Evolutionary conservation across 495 filamentous ascomycete genomes (phyloP), one percentile per base, ranked within the genome.

Genomic region (Staphylotrichum longicolle): DNA sequence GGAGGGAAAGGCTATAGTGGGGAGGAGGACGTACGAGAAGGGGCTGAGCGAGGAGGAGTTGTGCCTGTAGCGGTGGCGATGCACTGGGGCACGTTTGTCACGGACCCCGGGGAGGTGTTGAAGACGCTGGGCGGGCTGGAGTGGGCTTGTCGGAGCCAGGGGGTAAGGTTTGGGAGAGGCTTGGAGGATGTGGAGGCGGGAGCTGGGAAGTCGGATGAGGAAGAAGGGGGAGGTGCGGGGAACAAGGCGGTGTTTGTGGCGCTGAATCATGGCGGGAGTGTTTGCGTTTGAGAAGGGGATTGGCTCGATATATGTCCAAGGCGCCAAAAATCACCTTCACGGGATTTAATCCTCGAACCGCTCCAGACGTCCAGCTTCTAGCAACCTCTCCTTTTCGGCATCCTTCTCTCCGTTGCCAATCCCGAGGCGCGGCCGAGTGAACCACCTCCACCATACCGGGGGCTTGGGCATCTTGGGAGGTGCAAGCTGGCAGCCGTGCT

Each of bases 71-170:
- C 11, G 45, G 12, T 39, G 50, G 71, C 66, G 2, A 69, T 74
- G 54, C 71, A 74, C 50, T 74, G 71, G 71, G 71, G 71, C 10
- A 74, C 71, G 5, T 74, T 74, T 64, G 70, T 70, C 1, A 59
- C 64, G 0, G 71, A 74, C 27, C 62, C 68, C 14, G 40, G 9
- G 2, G 71, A 72, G 44, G 67, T 73, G 10, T 34, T 71, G 8
- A 68, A 58, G 54, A 70, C 69, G 3, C 56, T 73, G 12, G 71
- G 71, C 0, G 54, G 66, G 55, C 57, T 73, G 33, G 71, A 73
- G 58, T 73, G 63, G 63, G 69, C 71, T 30, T 74, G 71, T 46
- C 8, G 57, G 44, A 41, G 54, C 14, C 70, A 74, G 49, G 70
- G 54, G 0, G 68, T 74, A 30, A 15, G 39, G 7, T 74, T 74